Base-by-base conservation (phyloP, 2,329 filamentous ascomycete species). In the Lasiodiplodia sp. region DNA sequence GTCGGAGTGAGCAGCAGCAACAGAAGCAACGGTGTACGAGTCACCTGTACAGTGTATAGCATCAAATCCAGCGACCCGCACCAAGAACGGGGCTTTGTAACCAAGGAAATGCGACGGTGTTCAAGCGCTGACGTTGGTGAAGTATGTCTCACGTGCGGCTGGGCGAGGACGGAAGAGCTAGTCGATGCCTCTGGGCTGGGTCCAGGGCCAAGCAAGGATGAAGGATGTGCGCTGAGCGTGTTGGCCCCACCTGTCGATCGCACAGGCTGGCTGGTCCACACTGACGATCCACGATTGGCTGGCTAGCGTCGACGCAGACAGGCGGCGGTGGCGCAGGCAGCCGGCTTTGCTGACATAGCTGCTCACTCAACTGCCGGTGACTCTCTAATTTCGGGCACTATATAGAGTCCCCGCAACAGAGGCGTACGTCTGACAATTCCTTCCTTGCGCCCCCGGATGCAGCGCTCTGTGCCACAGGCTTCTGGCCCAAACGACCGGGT, bases 241-340 rank as follows among this genome's bases (percentile, higher is more conserved):
- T n/a, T 21, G n/a, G 55, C 57, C 57, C 57, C 57, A 62, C 57
- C 57, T 62, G 57, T 47, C 57, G 57, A 62, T 62, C 57, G 21
- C 55, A n/a, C 55, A 47, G 34, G 31, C 5, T 34, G 31, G 31
- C n/a, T 21, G 34, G 55, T 21, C 37, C 53, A 34, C 25, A 12
- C 4, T 5, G 21, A 40, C 21, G 55, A 58, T 58, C 37, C 37
- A 21, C 38, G 55, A 58, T 44, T 58, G n/a, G 55, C 37, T 58
- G 51, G 55, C 55, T 58, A 38, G 55, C n/a, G 37, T n/a, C 53
- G 53, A 57, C 18, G 31, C 37, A 21, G 34, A 44, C 38, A 37
- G 14, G 34, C 21, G 34, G 34, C 56, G 14, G 37, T 18, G 12
- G 28, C 14, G 56, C 34, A 62, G 23, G 38, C 37, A 40, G 57